Percentiles rank a stretch among this genome's conserved stretches.
These are phyloP conservation scores for Candida freyschussii DNA, from an alignment of 1,139 yeast genomes.

Conservation along the genomic window DNA sequence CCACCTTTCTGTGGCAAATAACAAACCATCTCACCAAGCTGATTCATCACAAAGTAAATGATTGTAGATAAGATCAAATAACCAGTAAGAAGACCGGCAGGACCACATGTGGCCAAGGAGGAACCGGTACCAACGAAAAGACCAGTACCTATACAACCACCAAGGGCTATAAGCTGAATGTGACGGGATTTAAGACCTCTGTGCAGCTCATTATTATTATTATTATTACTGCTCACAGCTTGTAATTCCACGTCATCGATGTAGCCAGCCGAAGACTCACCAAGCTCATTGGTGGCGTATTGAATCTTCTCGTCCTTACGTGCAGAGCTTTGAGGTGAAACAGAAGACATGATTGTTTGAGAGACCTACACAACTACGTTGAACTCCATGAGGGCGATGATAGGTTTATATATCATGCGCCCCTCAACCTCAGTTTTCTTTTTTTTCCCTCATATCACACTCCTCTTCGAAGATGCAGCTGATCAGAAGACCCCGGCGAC, in stretches of 20 bases:
- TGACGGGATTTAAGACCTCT: conserved; percentile 41
- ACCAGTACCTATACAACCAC: conserved; percentile 54
- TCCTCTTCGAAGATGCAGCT: too few relatives aligned
- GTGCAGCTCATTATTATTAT: conserved; percentile 15
- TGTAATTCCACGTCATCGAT: conserved; percentile 16
- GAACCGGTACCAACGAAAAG: conserved; percentile 47
- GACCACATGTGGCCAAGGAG: conserved; percentile 43
- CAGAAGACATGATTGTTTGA: background rate
- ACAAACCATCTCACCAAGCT: conserved; percentile 58
- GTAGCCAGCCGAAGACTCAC: conserved; percentile 15
- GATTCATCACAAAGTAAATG: conserved; percentile 52
- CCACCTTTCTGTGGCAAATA: conserved; percentile 42
- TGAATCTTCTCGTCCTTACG: conserved; percentile 12
- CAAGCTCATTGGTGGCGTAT: conserved; percentile 6
- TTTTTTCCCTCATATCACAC: too few relatives aligned
- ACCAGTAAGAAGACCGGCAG: conserved; percentile 44
- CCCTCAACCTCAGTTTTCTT: too few relatives aligned
- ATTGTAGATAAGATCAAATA: conserved; percentile 47
- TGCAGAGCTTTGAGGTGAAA: conserved; percentile 3
- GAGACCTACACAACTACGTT: too few relatives aligned
- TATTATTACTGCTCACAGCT: conserved; percentile 4
- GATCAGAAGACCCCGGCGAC: too few relatives aligned
- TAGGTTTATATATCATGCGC: too few relatives aligned
- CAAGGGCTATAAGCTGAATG: conserved; percentile 53
- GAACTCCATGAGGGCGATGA: too few relatives aligned